Percentiles rank a stretch among this genome's conserved stretches.
Evolutionary conservation across 2,329 filamentous ascomycete species (phyloP).

Genomic region (Chaetothyriales sp.): DNA sequence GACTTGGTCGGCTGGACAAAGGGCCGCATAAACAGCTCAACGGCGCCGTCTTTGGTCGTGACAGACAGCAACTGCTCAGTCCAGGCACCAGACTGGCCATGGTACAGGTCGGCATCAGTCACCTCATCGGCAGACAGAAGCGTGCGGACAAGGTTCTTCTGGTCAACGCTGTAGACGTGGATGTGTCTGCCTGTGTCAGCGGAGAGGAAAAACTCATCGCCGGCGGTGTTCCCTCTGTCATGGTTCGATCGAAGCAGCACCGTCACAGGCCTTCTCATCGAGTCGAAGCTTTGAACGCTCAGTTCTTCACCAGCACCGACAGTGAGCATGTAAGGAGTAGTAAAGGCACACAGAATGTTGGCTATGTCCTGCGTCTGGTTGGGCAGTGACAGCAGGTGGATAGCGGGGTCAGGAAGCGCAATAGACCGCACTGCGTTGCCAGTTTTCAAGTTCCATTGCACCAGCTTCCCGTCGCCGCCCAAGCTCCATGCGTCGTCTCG

Average conservation of each 20-base stretch:
- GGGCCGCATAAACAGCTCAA: constrained; percentile 36
- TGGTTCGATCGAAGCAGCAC: constrained; percentile 29
- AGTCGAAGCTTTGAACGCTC: constrained; percentile 29
- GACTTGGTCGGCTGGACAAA: constrained; percentile 24
- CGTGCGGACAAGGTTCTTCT: constrained; percentile 30
- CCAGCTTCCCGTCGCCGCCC: constrained; percentile 36
- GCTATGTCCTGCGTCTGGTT: neutral
- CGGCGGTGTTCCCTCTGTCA: constrained; percentile 15
- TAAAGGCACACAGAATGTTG: constrained; percentile 36
- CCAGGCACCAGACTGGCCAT: constrained; percentile 13
- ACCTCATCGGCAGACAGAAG: constrained; percentile 36
- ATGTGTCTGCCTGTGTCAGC: constrained; percentile 36
- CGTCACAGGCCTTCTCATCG: constrained; percentile 36
- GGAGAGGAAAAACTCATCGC: constrained; percentile 29
- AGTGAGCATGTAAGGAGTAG: constrained; percentile 33
- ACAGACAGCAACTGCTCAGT: constrained; percentile 27
- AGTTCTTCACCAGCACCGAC: constrained; percentile 24
- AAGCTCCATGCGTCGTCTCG: constrained; percentile 40
- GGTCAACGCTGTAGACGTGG: constrained; percentile 33
- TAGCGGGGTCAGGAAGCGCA: constrained; percentile 27
- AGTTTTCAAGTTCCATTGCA: constrained; percentile 37
- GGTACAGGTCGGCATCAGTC: constrained; percentile 24
- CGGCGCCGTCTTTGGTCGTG: constrained; percentile 33
- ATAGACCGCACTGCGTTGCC: constrained; percentile 31
- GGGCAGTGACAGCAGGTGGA: constrained; percentile 25